A percentile compares a stretch with the other conserved stretches of the same genome.
Evolutionary conservation across 192 early-diverging fungal species (phyloP).

Genomic region (Polychytrium aggregatum): DNA sequence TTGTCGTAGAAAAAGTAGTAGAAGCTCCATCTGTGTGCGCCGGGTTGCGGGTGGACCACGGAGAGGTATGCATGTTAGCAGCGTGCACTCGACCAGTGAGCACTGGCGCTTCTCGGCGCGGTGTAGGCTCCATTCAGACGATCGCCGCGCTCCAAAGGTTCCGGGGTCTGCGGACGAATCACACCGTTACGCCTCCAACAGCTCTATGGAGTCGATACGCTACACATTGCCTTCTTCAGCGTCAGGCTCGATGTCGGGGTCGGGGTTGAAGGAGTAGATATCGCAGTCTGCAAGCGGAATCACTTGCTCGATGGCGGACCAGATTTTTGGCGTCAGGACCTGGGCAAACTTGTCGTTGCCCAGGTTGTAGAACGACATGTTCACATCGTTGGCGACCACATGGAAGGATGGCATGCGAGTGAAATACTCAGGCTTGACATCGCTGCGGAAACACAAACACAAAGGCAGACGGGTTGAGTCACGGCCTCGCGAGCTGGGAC

Average conservation of each 20-base stretch:
- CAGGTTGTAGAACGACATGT: conserved; percentile 68
- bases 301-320: conserved; percentile 77
- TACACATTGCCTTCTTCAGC: conserved; percentile 77
- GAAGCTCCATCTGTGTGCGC: conserved; percentile 68
- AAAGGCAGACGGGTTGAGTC: conserved; percentile 2
- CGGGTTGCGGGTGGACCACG: conserved; percentile 4
- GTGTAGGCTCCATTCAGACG: conserved; percentile 1
- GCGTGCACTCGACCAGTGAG: neutral
- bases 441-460: no score
- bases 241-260: conserved; percentile 81
- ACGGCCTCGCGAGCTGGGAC: neutral
- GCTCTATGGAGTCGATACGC: conserved; percentile 7
- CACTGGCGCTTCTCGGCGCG: neutral
- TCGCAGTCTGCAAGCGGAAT: conserved; percentile 76
- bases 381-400: conserved; percentile 72
- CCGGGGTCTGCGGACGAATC: neutral
- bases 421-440: conserved; percentile 69
- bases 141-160: neutral
- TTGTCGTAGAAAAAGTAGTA: conserved; percentile 97
- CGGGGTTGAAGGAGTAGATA: conserved; percentile 84
- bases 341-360: conserved; percentile 56
- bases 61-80: conserved; percentile 1
- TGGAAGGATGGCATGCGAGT: conserved; percentile 58
- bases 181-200: neutral
- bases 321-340: conserved; percentile 54